Evolutionary conservation across 2,329 filamentous ascomycete species (phyloP).

Genomic region (Amauroascus niger): DNA sequence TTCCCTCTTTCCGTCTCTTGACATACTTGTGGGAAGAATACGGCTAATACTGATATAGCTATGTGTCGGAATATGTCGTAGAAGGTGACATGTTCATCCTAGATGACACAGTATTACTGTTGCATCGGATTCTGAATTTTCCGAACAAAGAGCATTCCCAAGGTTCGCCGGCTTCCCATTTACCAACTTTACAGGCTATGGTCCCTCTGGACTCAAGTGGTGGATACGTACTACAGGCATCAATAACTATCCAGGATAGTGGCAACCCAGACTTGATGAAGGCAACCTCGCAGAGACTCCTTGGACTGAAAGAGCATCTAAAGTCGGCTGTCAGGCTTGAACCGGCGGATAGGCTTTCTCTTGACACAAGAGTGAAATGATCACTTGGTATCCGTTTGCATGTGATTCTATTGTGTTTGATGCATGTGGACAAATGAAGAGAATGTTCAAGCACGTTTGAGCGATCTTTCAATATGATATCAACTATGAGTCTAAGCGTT

Average conservation of each 20-base stretch:
- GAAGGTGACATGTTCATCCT: slow-evolving; percentile 50
- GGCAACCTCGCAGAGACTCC: slow-evolving; percentile 46
- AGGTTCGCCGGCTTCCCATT: slow-evolving; percentile 26
- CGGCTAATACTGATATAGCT: slow-evolving; percentile 35
- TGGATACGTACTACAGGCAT: slow-evolving; percentile 49
- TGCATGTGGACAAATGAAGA: background rate
- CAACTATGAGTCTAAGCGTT: too few relatives aligned
- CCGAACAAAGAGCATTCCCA: slow-evolving; percentile 29
- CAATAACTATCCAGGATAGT: slow-evolving; percentile 48
- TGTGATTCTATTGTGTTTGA: background rate
- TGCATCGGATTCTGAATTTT: slow-evolving; percentile 47
- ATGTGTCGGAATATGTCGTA: slow-evolving; percentile 48
- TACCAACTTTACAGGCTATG: slow-evolving; percentile 40
- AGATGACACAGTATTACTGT: slow-evolving; percentile 47
- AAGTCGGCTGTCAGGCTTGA: slow-evolving; percentile 48
- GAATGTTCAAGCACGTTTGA: background rate
- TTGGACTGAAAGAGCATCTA: slow-evolving; percentile 46
- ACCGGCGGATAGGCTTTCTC: slow-evolving; percentile 48
- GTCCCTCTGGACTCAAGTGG: slow-evolving; percentile 47
- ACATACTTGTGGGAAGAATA: background rate
- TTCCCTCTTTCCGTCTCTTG: background rate
- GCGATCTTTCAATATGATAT: background rate
- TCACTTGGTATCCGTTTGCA: slow-evolving; percentile 15
- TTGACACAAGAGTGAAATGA: slow-evolving; percentile 52
- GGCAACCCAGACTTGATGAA: slow-evolving; percentile 47